Evolutionary conservation across 805 yeast species (phyloP).

Genomic region (Hanseniaspora taiwanica): DNA sequence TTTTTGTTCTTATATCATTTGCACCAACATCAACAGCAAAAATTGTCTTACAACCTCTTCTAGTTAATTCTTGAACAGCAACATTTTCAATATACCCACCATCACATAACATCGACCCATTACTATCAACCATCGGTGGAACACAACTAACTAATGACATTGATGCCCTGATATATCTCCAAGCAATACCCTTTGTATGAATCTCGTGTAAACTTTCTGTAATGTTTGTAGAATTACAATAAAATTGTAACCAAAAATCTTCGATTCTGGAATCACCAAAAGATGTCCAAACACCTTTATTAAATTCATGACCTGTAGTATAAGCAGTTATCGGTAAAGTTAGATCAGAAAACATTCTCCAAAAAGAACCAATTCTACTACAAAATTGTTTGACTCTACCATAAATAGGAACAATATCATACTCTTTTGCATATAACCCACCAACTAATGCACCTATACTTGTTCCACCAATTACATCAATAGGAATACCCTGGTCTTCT

Average conservation of each 20-base stretch:
- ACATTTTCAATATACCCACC: constrained; percentile 94
- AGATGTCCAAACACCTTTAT: constrained; percentile 93
- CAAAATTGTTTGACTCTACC: constrained; percentile 84
- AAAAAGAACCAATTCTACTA: constrained; percentile 63
- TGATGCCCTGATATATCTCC: constrained; percentile 92
- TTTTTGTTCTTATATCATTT: constrained; percentile 78
- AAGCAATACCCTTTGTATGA: constrained; percentile 82
- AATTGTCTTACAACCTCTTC: constrained; percentile 71
- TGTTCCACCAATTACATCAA: constrained; percentile 91
- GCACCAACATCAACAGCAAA: constrained; percentile 96
- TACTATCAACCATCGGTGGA: constrained; percentile 74
- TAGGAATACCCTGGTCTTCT: constrained; percentile 86
- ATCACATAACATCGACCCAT: constrained; percentile 86
- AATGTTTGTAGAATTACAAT: constrained; percentile 85
- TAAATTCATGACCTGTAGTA: constrained; percentile 94
- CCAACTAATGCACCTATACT: constrained; percentile 95
- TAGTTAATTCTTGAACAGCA: constrained; percentile 86
- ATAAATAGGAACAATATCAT: constrained; percentile 79
- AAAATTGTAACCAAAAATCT: constrained; percentile 88
- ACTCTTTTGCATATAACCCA: constrained; percentile 85
- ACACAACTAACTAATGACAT: constrained; percentile 91
- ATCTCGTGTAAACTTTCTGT: constrained; percentile 93
- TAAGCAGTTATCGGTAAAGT: constrained; percentile 92
- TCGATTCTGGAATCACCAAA: constrained; percentile 88
- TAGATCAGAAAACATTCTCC: constrained; percentile 76